phyloP scores from a whole-genome alignment of 768 basidiomycete genomes.

The Boletus fagicola region DNA sequence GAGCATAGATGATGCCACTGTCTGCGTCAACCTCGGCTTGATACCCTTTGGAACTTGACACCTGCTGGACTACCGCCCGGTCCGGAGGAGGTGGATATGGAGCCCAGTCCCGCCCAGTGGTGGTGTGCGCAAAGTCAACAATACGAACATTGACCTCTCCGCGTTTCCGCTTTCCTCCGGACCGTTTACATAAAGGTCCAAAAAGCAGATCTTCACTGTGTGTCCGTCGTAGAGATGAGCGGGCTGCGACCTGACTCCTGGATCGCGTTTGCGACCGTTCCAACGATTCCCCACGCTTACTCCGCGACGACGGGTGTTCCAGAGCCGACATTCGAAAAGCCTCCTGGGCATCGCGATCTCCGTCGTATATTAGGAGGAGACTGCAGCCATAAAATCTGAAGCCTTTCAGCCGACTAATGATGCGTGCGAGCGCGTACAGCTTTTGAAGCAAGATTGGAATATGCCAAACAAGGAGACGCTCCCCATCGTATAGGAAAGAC shows the following conservation, averaged over 20 bases:
- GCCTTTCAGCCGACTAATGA: conserved; percentile 86
- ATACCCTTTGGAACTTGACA: conserved; percentile 69
- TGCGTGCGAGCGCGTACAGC: conserved; percentile 89
- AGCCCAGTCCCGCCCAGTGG: conserved; percentile 90
- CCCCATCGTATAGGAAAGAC: conserved; percentile 84
- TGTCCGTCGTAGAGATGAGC: conserved; percentile 59
- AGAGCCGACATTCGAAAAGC: conserved; percentile 57
- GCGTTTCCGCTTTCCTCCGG: conserved; percentile 64
- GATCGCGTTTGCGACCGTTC: conserved; percentile 52
- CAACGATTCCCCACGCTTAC: conserved; percentile 75
- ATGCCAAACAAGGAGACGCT: conserved; percentile 81
- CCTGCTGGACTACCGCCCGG: conserved; percentile 41
- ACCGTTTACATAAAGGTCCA: conserved; percentile 63
- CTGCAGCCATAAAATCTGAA: conserved; percentile 99
- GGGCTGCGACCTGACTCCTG: conserved; percentile 41
- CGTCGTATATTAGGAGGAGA: conserved; percentile 95
- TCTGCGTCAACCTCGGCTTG: conserved; percentile 77
- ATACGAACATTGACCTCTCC: conserved; percentile 95
- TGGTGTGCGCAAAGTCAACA: conserved; percentile 98
- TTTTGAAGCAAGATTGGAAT: conserved; percentile 90
- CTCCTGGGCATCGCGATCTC: conserved; percentile 85
- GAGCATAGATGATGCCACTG: conserved; percentile 82
- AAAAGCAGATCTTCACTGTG: conserved; percentile 78
- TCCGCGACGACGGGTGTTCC: conserved; percentile 63
- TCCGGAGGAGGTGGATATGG: conserved; percentile 53